Base-by-base conservation (phyloP, 2,329 filamentous ascomycete species). In the Neophaeococcomyces mojaviensis region DNA sequence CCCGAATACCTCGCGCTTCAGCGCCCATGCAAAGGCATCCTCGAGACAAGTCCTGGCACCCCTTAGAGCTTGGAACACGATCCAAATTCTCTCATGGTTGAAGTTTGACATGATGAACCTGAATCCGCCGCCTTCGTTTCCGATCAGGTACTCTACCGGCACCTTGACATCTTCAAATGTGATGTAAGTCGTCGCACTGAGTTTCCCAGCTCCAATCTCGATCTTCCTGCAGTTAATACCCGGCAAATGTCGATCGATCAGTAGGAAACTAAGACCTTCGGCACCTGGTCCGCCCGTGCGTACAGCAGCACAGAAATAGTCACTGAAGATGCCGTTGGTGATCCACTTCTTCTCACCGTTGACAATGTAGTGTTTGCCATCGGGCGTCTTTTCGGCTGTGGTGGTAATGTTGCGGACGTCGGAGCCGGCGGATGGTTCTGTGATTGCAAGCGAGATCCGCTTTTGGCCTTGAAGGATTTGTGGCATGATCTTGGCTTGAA, bases 271-370 rank as follows among this genome's bases (percentile, higher is more conserved):
- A 67, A 98, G 96, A 47, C 92, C 92, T 68, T 88, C 88, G 77
- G 97, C 95, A 19, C 54, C 52, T 13, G 50, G 36, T n/a, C 48
- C 52, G 44, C 88, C 90, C 70, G 90, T 89, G 70, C 79, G 82
- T 1, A 84, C 88, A 63, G 95, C 84, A 28, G 97, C 73, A 69
- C 95, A 97, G 62, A 90, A 92, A 63, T 97, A 98, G 49, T 97
- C 92, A 61, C 97, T 89, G 71, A 95, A 98, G 71, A 97, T 84
- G 51, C 81, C 81, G 76, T 98, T 98, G 52, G 92, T 97, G 69
- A 98, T 98, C 92, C 92, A 98, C 90, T 97, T 97, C 79, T 98
- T 98, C 67, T 79, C 81, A 39, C 92, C 92, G 51, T 80, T 85
- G 66, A 98, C 85, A 66, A 77, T 82, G 31, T 52, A 53, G 5